These are phyloP conservation scores for Puccinia coronata DNA, from an alignment of 1,284 basidiomycete species.

Conservation along the genomic window DNA sequence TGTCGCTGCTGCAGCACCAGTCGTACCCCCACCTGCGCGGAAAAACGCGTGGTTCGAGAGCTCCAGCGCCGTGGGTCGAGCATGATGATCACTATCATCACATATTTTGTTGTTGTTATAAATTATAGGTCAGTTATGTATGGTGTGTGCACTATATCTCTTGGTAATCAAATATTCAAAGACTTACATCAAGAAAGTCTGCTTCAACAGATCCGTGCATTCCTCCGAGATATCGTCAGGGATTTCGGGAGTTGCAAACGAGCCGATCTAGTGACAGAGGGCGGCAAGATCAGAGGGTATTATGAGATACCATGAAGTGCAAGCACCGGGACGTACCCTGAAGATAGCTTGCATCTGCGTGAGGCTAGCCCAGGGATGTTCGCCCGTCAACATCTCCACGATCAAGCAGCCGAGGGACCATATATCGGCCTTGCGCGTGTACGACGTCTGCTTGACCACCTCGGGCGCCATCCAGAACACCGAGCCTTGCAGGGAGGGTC, in stretches of 20 bases:
- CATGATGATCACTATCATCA: slow-evolving; percentile 71
- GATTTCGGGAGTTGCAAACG: slow-evolving; percentile 75
- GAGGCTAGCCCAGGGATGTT: slow-evolving; percentile 93
- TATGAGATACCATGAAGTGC: neutral
- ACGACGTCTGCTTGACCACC: slow-evolving; percentile 91
- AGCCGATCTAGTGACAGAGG: slow-evolving; percentile 81
- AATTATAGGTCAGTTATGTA: neutral
- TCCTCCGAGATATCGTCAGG: slow-evolving; percentile 84
- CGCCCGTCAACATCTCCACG: slow-evolving; percentile 97
- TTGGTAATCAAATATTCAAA: neutral
- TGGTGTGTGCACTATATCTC: neutral
- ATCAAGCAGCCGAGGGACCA: slow-evolving; percentile 98
- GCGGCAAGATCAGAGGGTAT: no score
- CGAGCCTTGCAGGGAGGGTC: slow-evolving; percentile 90
- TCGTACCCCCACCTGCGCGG: neutral
- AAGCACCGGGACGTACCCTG: slow-evolving; percentile 69
- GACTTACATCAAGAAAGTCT: slow-evolving; percentile 72
- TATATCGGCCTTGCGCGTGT: slow-evolving; percentile 94
- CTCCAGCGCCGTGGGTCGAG: slow-evolving; percentile 76
- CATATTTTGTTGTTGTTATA: no score
- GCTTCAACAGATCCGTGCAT: slow-evolving; percentile 77
- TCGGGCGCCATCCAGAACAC: slow-evolving; percentile 99
- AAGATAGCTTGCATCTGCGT: slow-evolving; percentile 99
- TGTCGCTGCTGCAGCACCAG: no score
- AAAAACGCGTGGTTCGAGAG: slow-evolving; percentile 72